Base-by-base conservation (phyloP, 306 rosid genomes). In the Fragaria iinumae region DNA sequence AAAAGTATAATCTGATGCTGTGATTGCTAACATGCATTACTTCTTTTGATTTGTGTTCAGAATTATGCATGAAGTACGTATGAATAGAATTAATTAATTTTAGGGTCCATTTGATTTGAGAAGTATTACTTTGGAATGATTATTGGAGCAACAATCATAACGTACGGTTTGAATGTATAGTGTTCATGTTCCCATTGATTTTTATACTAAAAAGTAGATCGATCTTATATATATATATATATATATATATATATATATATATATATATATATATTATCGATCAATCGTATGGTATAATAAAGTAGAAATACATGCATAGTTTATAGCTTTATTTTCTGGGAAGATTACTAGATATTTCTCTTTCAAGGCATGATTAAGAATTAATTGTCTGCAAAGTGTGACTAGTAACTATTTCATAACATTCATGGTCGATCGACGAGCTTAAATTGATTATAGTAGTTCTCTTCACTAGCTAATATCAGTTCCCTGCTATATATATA, bases 121-220 rank as follows among this genome's bases (percentile, higher is more conserved):
- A 69, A 38, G 71, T 43, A 72, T 11, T 34, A 63, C 59, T 83
- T 82, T 74, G 52, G 89, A 27, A 55, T 69, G 45, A 72, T 79
- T 56, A 17, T 17, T 72, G 36, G 39, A n/a, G 21, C 5, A 50
- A 2, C 43, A 56, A 57, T 60, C 77, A 74, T 60, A 44, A 39
- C 36, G 36, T 32, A 27, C 44, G 11, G 27, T 43, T 44, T 29
- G 34, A 74, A 74, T 29, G 45, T 45, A 29, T 34, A 13, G 4
- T 25, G 7, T 27, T 74, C 71, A 63, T 74, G 69, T 74, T 60
- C 49, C 70, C 57, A 27, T 29, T 62, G n/a, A 44, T 17, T 44
- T 57, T 56, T 20, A 23, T 21, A 43, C 67, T n/a, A n/a, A 38
- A 60, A n/a, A 0, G 25, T 55, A 55, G 38, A 59, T 23, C 36